Evolutionary conservation across 305 asterid species (phyloP).

Genomic region (Coffea humblotiana): DNA sequence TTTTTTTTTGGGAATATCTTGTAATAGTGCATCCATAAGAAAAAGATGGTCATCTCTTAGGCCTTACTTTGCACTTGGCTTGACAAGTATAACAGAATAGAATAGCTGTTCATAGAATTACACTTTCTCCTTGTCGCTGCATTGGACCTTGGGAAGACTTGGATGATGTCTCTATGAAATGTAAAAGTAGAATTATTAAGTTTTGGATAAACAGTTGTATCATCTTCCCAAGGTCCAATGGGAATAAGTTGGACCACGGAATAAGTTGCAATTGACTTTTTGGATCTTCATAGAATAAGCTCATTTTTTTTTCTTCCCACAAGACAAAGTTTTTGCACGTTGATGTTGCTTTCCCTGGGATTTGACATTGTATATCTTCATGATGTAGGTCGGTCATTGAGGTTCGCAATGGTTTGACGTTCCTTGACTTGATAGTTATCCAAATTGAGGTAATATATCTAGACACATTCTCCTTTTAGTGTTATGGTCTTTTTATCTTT

Average conservation of each 20-base stretch:
- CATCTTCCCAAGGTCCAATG: too few relatives aligned
- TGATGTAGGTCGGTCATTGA: constrained; percentile 85
- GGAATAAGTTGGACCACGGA: background rate
- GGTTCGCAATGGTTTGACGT: constrained; percentile 95
- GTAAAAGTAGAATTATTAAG: background rate
- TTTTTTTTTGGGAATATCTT: background rate
- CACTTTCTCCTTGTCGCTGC: background rate
- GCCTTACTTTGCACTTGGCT: background rate
- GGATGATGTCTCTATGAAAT: background rate
- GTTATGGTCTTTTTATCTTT: background rate
- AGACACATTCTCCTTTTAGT: background rate
- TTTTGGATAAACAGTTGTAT: background rate
- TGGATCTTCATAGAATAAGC: background rate
- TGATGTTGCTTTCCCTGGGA: background rate
- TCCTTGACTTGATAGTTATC: constrained; percentile 91
- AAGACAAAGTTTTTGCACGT: background rate
- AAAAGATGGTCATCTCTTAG: background rate
- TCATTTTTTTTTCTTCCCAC: background rate
- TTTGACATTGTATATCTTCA: background rate
- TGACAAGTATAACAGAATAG: background rate
- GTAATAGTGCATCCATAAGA: background rate
- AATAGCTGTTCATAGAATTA: background rate
- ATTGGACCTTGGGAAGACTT: background rate
- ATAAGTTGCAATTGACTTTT: background rate
- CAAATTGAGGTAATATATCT: constrained; percentile 79